Evolutionary conservation across 148 eudicot genomes (phyloP), one percentile per base, ranked within the genome.

Genomic region (Arbutus unedo): DNA sequence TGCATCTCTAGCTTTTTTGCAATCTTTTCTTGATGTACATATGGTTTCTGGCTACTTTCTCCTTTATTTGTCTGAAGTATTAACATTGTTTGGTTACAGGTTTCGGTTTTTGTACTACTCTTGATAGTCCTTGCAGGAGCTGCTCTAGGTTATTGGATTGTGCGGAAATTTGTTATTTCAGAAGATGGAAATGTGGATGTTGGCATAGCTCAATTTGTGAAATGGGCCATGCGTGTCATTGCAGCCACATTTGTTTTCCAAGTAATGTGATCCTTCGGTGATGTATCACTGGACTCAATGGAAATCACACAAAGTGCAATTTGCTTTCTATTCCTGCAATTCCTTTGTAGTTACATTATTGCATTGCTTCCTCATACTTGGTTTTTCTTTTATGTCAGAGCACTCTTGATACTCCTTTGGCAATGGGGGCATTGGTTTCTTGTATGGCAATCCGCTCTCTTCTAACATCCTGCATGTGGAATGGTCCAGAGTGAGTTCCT

Each of bases 181-280:
- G 97, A 96, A 48, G 99, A 96, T 84, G 99, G 99, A 79, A 87
- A 87, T 77, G 96, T 96, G 71, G 98, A 95, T 84, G 91, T 88
- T 87, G 93, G 91, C 51, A 79, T 95, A 74, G 98, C 97, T 84
- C 91, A 87, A 79, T 92, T 93, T 83, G 92, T 93, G 80, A 91
- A 93, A 88, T 93, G 98, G 97, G 92, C 98, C 66, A 89, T 93
- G 88, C 93, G 94, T 18, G 84, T 91, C 57, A 57, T 94, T 84
- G 99, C 93, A 0, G 88, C 88, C 73, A 90, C 97, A 74, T 94
- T 89, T 81, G 89, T 92, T 70, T 86, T 93, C 73, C 99, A 90
- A 92, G 98, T 95, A 71, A 51, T 60, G 51, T 84, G 21, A 59
- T 43, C 25, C 45, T 77, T 4, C 2, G 2, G 62, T 54, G 8